A percentile compares a stretch with the other conserved stretches of the same genome.
Evolutionary conservation across 225 moss, liverwort and hornwort species (phyloP).

Genomic region (Straminergon stramineum): DNA sequence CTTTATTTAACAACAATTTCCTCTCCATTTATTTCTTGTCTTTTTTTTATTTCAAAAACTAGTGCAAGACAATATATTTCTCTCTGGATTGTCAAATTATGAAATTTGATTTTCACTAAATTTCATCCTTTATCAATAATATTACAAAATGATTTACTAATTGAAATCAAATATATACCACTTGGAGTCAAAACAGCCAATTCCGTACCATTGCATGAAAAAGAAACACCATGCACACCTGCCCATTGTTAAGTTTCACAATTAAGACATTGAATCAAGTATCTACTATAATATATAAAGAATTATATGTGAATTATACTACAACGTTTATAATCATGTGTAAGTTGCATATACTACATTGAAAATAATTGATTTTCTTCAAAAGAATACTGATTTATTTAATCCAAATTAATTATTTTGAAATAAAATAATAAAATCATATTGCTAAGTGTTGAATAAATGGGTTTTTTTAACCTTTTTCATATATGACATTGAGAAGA

Average conservation of each 20-base stretch:
- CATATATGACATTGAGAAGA: accelerated
- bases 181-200: neutral
- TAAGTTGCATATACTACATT: neutral
- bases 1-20: no score
- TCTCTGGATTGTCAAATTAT: no score
- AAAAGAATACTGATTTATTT: neutral
- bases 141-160: neutral
- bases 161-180: neutral
- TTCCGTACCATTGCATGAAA: conserved; percentile 2
- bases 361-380: neutral
- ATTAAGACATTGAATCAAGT: neutral
- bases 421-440: no score
- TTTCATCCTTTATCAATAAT: neutral
- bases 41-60: neutral
- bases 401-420: neutral
- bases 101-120: neutral
- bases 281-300: neutral
- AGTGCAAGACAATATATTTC: neutral
- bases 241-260: neutral
- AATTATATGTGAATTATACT: no score
- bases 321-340: neutral
- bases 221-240: neutral
- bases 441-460: neutral
- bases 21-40: accelerated
- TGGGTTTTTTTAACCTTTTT: neutral